Conservation (phyloP, 805 yeast species). For the Saturnispora gosingensis region DNA sequence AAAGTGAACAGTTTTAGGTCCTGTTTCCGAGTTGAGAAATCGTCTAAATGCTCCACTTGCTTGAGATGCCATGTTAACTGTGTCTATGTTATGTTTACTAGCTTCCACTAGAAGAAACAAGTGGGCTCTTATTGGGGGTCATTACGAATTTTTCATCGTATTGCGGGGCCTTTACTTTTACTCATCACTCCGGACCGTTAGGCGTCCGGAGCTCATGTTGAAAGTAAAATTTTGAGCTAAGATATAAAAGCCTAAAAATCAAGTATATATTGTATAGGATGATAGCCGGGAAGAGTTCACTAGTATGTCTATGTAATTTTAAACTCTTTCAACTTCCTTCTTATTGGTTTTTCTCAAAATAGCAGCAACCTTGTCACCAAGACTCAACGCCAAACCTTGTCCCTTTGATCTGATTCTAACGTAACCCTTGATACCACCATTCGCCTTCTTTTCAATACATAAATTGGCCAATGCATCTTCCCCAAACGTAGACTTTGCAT, state of each 20-base stretch:
- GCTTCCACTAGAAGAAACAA: not conserved
- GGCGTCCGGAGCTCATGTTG: not conserved
- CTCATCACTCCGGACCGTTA: not conserved
- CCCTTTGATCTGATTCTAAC: conserved; percentile 96
- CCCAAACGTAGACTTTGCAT: conserved; percentile 88
- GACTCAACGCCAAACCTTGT: conserved; percentile 89
- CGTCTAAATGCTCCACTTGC: conserved; percentile 43
- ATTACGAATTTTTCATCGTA: not conserved
- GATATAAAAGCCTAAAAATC: not conserved
- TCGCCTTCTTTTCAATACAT: conserved; percentile 75
- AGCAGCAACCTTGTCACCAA: conserved; percentile 90
- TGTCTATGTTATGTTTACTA: not conserved
- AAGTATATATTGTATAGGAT: not conserved
- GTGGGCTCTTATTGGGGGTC: not conserved
- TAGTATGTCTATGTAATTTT: not conserved
- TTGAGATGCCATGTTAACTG: conserved; percentile 4
- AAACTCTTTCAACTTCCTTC: conserved; percentile 3
- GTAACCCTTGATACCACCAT: conserved; percentile 80
- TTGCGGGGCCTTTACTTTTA: not conserved
- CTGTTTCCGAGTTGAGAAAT: conserved; percentile 79
- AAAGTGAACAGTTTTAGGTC: conserved; percentile 95
- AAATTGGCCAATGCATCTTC: conserved; percentile 96
- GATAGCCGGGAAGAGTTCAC: not conserved
- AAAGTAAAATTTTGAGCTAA: not conserved
- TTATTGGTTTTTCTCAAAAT: conserved; percentile 52